Conservation (phyloP, 2,329 filamentous ascomycete species). For the Fusarium continuum region DNA sequence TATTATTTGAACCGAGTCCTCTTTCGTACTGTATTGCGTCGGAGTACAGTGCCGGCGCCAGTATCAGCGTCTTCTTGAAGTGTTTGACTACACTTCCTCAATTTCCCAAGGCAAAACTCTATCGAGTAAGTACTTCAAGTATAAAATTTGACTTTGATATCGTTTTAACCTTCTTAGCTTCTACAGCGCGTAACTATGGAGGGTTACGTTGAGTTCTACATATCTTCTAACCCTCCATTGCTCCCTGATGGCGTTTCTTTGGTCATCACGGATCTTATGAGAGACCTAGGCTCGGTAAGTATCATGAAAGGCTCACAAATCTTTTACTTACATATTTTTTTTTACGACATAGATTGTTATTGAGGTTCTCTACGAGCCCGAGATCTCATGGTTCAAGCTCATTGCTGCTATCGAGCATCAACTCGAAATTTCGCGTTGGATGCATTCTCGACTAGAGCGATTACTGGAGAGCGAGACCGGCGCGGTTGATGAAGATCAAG, state of each 20-base stretch:
- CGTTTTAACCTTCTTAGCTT: background rate
- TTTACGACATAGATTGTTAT: conserved; percentile 20
- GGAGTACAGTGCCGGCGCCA: background rate
- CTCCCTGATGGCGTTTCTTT: conserved; percentile 43
- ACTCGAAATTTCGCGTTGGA: conserved; percentile 15
- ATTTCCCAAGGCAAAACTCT: background rate
- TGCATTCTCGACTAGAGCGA: conserved; percentile 35
- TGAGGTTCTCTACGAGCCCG: conserved; percentile 51
- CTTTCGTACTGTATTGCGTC: background rate
- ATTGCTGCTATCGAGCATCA: conserved; percentile 28
- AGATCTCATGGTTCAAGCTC: conserved; percentile 49
- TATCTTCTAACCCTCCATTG: conserved; percentile 49
- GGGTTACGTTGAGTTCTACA: conserved; percentile 46
- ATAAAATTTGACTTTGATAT: background rate
- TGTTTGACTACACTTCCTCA: conserved; percentile 1
- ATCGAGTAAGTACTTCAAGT: background rate
- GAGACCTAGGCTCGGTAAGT: conserved; percentile 23
- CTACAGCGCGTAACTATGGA: conserved; percentile 12
- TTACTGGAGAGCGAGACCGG: conserved; percentile 34
- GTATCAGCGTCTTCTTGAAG: background rate
- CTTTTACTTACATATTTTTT: background rate
- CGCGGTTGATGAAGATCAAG: conserved; percentile 6
- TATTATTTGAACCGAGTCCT: background rate
- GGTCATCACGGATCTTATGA: conserved; percentile 30
- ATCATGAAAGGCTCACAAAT: background rate